Percentiles rank a stretch among this genome's conserved stretches.
Evolutionary conservation across 2,329 filamentous ascomycete species (phyloP).

Genomic region (Alternaria novae-zelandiae): DNA sequence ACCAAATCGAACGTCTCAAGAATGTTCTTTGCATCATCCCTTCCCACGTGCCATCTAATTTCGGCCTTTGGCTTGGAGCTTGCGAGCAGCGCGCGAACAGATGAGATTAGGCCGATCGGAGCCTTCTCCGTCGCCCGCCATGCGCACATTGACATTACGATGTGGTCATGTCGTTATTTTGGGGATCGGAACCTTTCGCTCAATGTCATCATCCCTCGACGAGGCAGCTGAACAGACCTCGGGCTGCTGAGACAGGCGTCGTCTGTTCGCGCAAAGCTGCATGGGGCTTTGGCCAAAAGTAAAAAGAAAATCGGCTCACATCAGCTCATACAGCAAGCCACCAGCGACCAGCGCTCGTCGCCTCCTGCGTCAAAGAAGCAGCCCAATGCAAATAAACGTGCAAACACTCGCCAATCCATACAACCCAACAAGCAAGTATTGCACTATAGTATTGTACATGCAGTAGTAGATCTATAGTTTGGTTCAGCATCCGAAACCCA

Average conservation of each 20-base stretch:
- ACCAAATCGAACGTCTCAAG: constrained; percentile 16
- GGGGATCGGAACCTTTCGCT: background rate
- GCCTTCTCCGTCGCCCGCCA: background rate
- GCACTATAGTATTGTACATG: background rate
- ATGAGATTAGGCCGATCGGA: constrained; percentile 10
- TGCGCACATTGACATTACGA: background rate
- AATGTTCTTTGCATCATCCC: constrained; percentile 4
- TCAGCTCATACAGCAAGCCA: background rate
- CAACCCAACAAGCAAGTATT: background rate
- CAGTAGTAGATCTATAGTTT: background rate
- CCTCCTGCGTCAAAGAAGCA: constrained; percentile 1
- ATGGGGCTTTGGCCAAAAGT: background rate
- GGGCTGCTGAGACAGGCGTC: background rate
- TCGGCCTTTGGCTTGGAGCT: constrained; percentile 6
- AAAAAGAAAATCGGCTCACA: background rate
- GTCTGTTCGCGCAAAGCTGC: background rate
- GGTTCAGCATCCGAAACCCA: background rate
- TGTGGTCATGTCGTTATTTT: background rate
- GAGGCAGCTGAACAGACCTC: background rate
- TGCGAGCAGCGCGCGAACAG: background rate
- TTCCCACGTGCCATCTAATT: constrained; percentile 16
- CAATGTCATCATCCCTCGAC: background rate
- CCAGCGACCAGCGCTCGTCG: background rate
- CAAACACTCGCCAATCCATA: background rate
- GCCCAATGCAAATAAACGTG: background rate